Conservation (phyloP, 176 grass and related monocot genomes). For the Ampelocalamus luodianensis region DNA sequence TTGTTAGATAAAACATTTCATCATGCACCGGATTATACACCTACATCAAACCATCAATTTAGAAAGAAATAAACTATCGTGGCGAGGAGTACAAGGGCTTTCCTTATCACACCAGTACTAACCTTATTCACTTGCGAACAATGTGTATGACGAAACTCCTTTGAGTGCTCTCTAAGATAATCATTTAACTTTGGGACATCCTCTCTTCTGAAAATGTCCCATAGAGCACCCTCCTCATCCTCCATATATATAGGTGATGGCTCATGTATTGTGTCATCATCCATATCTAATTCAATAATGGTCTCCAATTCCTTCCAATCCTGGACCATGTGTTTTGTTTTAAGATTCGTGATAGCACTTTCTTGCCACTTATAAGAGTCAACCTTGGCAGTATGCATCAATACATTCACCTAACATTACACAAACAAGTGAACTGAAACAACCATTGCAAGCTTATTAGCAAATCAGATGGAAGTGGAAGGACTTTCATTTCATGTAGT, state of each 20-base stretch:
- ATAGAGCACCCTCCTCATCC: conserved; percentile 49
- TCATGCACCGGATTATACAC: conserved; percentile 63
- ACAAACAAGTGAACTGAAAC: not conserved
- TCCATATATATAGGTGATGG: not conserved
- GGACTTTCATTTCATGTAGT: too few species aligned
- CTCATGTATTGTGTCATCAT: not conserved
- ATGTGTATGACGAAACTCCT: conserved; percentile 58
- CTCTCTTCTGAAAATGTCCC: conserved; percentile 65
- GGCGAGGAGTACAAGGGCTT: not conserved
- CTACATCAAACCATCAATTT: conserved; percentile 36
- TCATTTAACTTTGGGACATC: conserved; percentile 47
- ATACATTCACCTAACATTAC: conserved; percentile 55
- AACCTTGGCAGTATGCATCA: conserved; percentile 57
- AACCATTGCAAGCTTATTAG: not conserved
- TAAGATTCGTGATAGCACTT: conserved; percentile 30
- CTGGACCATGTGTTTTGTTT: conserved; percentile 34
- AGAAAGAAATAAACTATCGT: not conserved
- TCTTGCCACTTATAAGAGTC: conserved; percentile 19
- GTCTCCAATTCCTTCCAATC: not conserved
- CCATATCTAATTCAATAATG: not conserved
- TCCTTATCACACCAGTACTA: conserved; percentile 1
- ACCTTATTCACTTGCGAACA: conserved; percentile 57
- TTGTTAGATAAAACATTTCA: conserved; percentile 52
- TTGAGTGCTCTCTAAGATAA: conserved; percentile 50
- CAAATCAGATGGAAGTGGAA: not conserved